These are phyloP conservation scores for Euryodendron excelsum DNA, from an alignment of 148 eudicot species.

Conservation along the genomic window DNA sequence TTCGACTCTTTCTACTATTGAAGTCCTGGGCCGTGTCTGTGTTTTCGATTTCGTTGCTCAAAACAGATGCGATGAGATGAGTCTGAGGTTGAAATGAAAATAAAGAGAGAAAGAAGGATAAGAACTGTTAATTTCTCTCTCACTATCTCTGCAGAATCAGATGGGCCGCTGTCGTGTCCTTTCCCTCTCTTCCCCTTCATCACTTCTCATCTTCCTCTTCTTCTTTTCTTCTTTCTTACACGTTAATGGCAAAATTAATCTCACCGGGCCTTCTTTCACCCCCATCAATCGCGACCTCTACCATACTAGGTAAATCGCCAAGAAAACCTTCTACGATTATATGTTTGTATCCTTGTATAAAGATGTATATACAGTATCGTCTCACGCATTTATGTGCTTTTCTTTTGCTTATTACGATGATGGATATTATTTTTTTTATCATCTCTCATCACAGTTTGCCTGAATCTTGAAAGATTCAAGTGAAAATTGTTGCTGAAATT, in stretches of 20 bases:
- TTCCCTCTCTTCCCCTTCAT: conserved; percentile 22
- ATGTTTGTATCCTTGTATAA: neutral
- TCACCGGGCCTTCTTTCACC: conserved; percentile 29
- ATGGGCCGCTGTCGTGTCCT: conserved; percentile 28
- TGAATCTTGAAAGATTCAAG: neutral
- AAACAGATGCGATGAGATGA: too few relatives aligned
- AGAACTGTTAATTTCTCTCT: too few relatives aligned
- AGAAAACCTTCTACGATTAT: too few relatives aligned
- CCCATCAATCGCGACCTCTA: conserved; percentile 94
- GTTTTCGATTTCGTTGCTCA: too few relatives aligned
- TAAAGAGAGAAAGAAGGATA: neutral
- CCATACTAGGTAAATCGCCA: conserved; percentile 57
- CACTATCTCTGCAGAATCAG: conserved; percentile 11
- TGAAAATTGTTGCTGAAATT: neutral
- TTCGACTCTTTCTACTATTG: too few relatives aligned
- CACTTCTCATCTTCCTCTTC: conserved; percentile 27
- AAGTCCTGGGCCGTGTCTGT: too few relatives aligned
- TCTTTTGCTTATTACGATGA: neutral
- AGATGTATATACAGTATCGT: neutral
- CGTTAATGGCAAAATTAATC: conserved; percentile 37
- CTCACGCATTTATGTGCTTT: neutral
- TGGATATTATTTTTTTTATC: too few relatives aligned
- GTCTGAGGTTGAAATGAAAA: too few relatives aligned
- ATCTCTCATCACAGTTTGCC: neutral
- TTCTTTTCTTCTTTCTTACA: conserved; percentile 14